Conservation (phyloP, 805 yeast species). For the Ogataea zsoltii region DNA sequence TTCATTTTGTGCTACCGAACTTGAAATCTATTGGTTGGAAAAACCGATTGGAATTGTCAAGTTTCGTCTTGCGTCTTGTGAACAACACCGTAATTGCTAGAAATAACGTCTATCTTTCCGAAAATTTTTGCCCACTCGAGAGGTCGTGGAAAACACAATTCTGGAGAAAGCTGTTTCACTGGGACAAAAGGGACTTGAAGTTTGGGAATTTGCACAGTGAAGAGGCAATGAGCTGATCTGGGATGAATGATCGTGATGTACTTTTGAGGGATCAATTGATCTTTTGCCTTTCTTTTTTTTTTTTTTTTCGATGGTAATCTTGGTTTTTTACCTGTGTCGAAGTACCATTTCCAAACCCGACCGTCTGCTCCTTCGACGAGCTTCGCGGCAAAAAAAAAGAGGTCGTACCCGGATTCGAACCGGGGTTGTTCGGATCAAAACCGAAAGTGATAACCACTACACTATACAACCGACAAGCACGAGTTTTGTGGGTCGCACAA, state of each 20-base stretch:
- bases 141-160: neutral
- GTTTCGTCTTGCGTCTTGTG: neutral
- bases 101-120: slow-evolving; percentile 2
- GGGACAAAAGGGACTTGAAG: neutral
- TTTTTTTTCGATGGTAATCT: too few relatives aligned
- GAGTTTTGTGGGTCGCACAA: too few relatives aligned
- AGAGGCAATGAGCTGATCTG: too few relatives aligned
- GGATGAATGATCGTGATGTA: too few relatives aligned
- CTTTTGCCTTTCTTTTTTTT: too few relatives aligned
- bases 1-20: slow-evolving; percentile 20
- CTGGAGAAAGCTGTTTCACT: neutral
- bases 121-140: slow-evolving; percentile 6
- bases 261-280: too few relatives aligned
- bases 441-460: slow-evolving; percentile 83
- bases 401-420: slow-evolving; percentile 87
- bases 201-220: too few relatives aligned
- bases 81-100: slow-evolving; percentile 7
- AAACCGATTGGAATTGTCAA: neutral
- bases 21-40: neutral
- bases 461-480: slow-evolving; percentile 47
- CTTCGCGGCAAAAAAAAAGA: slow-evolving; percentile 26
- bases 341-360: too few relatives aligned
- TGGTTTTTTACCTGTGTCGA: too few relatives aligned
- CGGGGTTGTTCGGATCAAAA: slow-evolving; percentile 82
- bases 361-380: too few relatives aligned